Evolutionary conservation across 108 stramenopile species (phyloP).

Genomic region (Nitzschia inconspicua): DNA sequence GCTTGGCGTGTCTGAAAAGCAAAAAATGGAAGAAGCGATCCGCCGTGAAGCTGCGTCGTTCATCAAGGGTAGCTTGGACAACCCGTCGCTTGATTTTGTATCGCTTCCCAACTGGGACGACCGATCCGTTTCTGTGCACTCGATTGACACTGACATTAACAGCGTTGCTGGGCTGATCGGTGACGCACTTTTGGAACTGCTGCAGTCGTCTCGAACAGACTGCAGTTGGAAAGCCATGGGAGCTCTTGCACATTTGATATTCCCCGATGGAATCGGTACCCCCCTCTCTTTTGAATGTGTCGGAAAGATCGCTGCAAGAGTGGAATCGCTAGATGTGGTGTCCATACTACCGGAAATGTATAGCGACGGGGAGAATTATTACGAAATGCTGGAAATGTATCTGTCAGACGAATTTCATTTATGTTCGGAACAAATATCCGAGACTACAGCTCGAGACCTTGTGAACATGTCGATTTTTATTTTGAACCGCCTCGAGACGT

Average conservation of each 20-base stretch:
- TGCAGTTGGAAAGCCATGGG: slow-evolving; percentile 22
- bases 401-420: slow-evolving; percentile 7
- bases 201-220: slow-evolving; percentile 3
- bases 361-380: not conserved
- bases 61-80: slow-evolving; percentile 8
- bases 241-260: slow-evolving; percentile 9
- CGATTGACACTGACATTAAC: not conserved
- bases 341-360: slow-evolving; percentile 4
- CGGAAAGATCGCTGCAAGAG: not conserved
- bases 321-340: not conserved
- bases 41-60: slow-evolving; percentile 16
- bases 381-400: not conserved
- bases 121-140: not conserved
- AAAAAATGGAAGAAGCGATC: slow-evolving; percentile 24
- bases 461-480: slow-evolving; percentile 13
- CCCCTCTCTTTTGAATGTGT: slow-evolving; percentile 3
- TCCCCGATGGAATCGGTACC: slow-evolving; percentile 1
- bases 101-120: slow-evolving; percentile 7
- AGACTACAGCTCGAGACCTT: not conserved
- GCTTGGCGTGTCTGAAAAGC: slow-evolving; percentile 7
- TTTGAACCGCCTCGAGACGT: slow-evolving; percentile 1
- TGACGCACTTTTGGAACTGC: slow-evolving; percentile 2
- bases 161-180: slow-evolving; percentile 15
- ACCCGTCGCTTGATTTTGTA: slow-evolving; percentile 16
- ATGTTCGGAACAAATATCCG: slow-evolving; percentile 6